Evolutionary conservation across 169 alveolate species (phyloP).

Genomic region (Plasmodium chabaudi): DNA sequence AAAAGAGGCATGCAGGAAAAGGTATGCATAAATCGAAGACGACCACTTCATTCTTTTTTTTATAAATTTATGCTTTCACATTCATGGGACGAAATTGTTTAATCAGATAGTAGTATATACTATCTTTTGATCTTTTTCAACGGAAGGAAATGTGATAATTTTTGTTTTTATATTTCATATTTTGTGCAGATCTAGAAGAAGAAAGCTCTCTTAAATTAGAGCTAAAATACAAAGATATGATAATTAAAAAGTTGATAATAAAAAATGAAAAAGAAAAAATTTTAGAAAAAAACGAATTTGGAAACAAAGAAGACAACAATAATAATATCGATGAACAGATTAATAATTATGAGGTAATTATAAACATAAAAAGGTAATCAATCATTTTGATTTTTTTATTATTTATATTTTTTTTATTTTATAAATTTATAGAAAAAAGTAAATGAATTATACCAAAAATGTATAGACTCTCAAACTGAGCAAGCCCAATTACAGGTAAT

Average conservation of each 20-base stretch:
- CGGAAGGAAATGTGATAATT: neutral
- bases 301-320: neutral
- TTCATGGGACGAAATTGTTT: neutral
- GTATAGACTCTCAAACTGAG: slow-evolving; percentile 33
- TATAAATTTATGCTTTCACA: neutral
- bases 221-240: slow-evolving; percentile 71
- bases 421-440: slow-evolving; percentile 43
- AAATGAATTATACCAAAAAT: slow-evolving; percentile 52
- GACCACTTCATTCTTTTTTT: neutral
- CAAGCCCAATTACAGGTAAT: slow-evolving; percentile 40
- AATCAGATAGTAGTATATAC: no score
- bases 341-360: slow-evolving; percentile 7
- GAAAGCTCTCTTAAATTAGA: slow-evolving; percentile 36
- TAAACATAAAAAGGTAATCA: neutral
- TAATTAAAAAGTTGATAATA: slow-evolving; percentile 36
- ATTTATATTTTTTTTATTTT: slow-evolving; percentile 5
- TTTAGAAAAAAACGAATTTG: neutral
- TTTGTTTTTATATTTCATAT: neutral
- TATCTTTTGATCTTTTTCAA: neutral
- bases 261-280: slow-evolving; percentile 2
- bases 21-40: neutral
- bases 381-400: slow-evolving; percentile 1
- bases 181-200: slow-evolving; percentile 20
- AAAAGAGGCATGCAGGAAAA: slow-evolving; percentile 5
- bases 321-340: neutral